Evolutionary conservation across 306 rosid genomes (phyloP), one percentile per base, ranked within the genome.

Genomic region (Datisca glomerata): DNA sequence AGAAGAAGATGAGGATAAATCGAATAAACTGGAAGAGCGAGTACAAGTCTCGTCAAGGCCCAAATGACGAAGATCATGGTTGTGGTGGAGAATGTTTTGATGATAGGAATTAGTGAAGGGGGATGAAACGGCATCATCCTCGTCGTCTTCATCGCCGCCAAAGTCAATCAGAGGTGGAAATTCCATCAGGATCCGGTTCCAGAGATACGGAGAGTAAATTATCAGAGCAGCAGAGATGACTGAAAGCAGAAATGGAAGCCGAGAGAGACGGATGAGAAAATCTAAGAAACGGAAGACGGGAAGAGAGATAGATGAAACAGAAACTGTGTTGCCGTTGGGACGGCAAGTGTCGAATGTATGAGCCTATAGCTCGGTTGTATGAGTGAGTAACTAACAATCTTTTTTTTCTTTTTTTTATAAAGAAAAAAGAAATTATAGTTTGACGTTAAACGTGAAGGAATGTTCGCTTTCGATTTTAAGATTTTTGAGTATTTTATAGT

Each of bases 1-100:
- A 24, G 81, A 78, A 8, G 64, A 62, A 28, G 64, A 55, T 15
- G 63, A 45, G 51, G 33, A 35, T 51, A 19, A 53, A 12, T 46
- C 49, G 39, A 18, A 22, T 34, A 25, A 47, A 21, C 21, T 12
- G 1, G 63, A 25, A 5, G 63, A 54, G 32, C 21, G 47, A 36
- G 1, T 18, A 7, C 21, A 21, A 8, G 49, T 47, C 8, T 47
- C 69, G 13, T 46, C 59, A 15, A 11, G 22, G 31, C 53, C 19
- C 16, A 41, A 57, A 35, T 62, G 60, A 37, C 33, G 7, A 31
- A 63, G 51, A 39, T 13, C 49, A 43, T 28, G 45, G 25, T 49
- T 61, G 21, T 25, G 39, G 43, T 44, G 39, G 18, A 16, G 20
- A 2, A 51, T 41, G 43, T 53, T 15, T 18, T 47, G 32, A 63